Conservation (phyloP, 78 protist genomes). For the Dictyostelium purpureum region DNA sequence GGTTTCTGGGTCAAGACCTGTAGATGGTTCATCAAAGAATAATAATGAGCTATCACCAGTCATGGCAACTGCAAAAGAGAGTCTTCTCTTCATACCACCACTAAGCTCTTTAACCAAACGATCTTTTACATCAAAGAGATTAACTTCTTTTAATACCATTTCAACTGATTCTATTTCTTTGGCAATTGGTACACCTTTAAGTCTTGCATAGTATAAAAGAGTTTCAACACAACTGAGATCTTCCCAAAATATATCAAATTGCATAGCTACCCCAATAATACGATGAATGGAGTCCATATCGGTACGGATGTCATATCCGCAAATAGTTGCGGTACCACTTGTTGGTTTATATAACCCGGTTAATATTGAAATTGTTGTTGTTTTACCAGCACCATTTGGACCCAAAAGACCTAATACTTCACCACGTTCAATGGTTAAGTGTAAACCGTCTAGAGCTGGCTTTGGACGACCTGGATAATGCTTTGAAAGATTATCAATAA, state of each 20-base stretch:
- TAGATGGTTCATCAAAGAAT: slow-evolving; percentile 56
- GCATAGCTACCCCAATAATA: slow-evolving; percentile 95
- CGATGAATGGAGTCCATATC: slow-evolving; percentile 63
- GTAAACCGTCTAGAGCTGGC: slow-evolving; percentile 62
- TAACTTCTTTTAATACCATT: slow-evolving; percentile 3
- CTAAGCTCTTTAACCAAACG: slow-evolving; percentile 56
- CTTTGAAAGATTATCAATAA: slow-evolving; percentile 8
- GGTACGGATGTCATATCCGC: slow-evolving; percentile 50
- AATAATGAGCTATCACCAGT: slow-evolving; percentile 87
- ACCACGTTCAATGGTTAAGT: slow-evolving; percentile 66
- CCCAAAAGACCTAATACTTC: slow-evolving; percentile 94
- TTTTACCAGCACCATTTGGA: slow-evolving; percentile 96
- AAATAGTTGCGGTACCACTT: slow-evolving; percentile 77
- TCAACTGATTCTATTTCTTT: slow-evolving; percentile 28
- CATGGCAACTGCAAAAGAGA: slow-evolving; percentile 87
- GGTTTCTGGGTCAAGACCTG: slow-evolving; percentile 92
- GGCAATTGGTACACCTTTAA: slow-evolving; percentile 61
- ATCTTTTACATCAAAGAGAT: slow-evolving; percentile 57
- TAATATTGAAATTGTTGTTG: slow-evolving; percentile 84
- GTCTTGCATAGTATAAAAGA: slow-evolving; percentile 84
- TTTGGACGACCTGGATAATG: slow-evolving; percentile 38
- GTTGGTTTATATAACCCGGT: slow-evolving; percentile 83
- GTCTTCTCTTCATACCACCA: slow-evolving; percentile 95
- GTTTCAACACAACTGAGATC: slow-evolving; percentile 85
- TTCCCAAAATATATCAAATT: slow-evolving; percentile 91